These are phyloP conservation scores for Cyberlindnera misumaiensis DNA, from an alignment of 805 yeast genomes.

Conservation along the genomic window DNA sequence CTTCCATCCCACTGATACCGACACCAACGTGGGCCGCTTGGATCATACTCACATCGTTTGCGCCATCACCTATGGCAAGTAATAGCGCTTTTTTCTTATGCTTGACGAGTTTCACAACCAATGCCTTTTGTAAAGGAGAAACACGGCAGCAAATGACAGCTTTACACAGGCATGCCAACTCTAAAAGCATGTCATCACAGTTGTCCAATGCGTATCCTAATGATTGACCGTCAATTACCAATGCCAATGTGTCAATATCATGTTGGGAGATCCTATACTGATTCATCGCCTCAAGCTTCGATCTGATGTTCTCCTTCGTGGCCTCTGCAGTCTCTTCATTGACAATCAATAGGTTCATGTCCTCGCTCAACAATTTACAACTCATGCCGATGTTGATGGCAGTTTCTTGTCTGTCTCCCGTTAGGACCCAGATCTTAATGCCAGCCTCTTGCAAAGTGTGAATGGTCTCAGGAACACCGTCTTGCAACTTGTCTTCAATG, in stretches of 20 bases:
- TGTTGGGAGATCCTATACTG: constrained; percentile 60
- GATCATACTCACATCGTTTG: constrained; percentile 97
- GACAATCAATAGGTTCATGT: constrained; percentile 85
- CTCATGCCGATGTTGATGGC: constrained; percentile 99
- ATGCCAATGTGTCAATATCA: constrained; percentile 74
- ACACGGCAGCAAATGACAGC: constrained; percentile 98
- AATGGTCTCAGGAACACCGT: constrained; percentile 97
- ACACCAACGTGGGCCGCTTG: constrained; percentile 99
- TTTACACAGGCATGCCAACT: constrained; percentile 79
- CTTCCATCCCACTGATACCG: constrained; percentile 98
- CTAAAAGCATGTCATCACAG: constrained; percentile 69
- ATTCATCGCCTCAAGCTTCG: constrained; percentile 67
- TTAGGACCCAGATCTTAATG: constrained; percentile 93
- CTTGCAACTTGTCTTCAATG: constrained; percentile 95
- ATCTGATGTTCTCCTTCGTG: constrained; percentile 64
- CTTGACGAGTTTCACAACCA: constrained; percentile 92
- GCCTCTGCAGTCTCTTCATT: constrained; percentile 80
- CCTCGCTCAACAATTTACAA: constrained; percentile 88
- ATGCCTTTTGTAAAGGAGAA: constrained; percentile 93
- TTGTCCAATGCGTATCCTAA: constrained; percentile 81
- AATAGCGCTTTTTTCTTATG: constrained; percentile 65
- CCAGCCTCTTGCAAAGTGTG: constrained; percentile 95
- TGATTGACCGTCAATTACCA: constrained; percentile 92
- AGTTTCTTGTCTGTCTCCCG: constrained; percentile 98
- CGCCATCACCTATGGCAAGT: constrained; percentile 97